Percentiles rank a stretch among this genome's conserved stretches.
phyloP scores from a whole-genome alignment of 441 rosid genomes.

The Pelargonium cotyledonis region DNA sequence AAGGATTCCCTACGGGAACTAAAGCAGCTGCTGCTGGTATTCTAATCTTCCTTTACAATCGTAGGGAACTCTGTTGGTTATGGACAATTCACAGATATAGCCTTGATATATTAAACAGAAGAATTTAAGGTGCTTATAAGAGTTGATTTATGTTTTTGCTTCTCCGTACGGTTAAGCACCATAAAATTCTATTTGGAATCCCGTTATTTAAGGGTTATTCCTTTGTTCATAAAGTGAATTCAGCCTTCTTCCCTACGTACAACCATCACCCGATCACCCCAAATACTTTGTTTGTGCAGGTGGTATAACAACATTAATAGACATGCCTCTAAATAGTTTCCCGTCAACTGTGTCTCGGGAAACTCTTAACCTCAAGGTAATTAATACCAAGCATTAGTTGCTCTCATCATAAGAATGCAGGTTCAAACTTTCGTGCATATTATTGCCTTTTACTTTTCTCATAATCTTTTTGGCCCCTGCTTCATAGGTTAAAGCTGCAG shows the following conservation, averaged over 20 bases:
- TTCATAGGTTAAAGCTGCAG: conserved; percentile 63
- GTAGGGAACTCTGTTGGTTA: neutral
- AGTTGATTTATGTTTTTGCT: neutral
- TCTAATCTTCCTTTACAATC: neutral
- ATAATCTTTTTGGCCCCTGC: conserved; percentile 15
- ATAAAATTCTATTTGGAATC: neutral
- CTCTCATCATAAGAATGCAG: neutral
- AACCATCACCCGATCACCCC: neutral
- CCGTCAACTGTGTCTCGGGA: conserved; percentile 82
- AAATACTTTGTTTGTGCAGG: conserved; percentile 35
- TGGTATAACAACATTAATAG: conserved; percentile 83
- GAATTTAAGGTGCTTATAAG: neutral
- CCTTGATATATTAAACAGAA: conserved; percentile 1
- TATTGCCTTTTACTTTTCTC: conserved; percentile 7
- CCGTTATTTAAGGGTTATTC: neutral
- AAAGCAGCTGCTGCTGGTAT: conserved; percentile 95
- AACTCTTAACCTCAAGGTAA: conserved; percentile 73
- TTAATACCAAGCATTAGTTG: neutral
- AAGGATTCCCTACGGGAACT: conserved; percentile 93
- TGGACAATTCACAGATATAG: neutral
- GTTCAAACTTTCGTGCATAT: neutral
- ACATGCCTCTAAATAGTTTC: conserved; percentile 80
- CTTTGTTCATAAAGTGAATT: neutral
- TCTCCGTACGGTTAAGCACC: neutral
- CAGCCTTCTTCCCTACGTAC: too few relatives aligned